Conservation (phyloP, 495 filamentous ascomycete genomes). For the Sabuloglossum arenarium region DNA sequence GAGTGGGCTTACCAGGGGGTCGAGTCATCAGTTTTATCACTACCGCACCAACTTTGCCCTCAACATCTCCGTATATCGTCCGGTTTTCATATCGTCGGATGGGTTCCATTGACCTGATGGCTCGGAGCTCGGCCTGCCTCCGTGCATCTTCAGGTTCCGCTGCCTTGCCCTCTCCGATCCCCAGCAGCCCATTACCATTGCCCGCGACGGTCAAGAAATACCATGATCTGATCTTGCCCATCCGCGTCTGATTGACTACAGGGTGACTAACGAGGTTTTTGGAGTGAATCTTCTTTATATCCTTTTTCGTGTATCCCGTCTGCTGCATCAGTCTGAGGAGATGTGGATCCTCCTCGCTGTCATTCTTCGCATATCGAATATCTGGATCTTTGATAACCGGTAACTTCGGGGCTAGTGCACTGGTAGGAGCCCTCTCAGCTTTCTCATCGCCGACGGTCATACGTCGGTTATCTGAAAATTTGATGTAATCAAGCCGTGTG, state of each 20-base stretch:
- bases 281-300: conserved; percentile 31
- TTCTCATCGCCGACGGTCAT: conserved; percentile 31
- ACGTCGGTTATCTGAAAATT: conserved; percentile 24
- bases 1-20: conserved; percentile 54
- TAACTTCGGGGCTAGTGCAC: conserved; percentile 25
- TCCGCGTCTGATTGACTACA: conserved; percentile 84
- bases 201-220: conserved; percentile 63
- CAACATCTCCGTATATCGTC: conserved; percentile 74
- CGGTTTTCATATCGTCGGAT: conserved; percentile 74
- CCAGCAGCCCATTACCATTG: conserved; percentile 64
- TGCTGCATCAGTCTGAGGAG: conserved; percentile 39
- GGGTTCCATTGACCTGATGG: conserved; percentile 72
- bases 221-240: conserved; percentile 64
- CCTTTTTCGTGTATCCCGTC: conserved; percentile 38
- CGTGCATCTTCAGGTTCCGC: conserved; percentile 42
- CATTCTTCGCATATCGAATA: conserved; percentile 8
- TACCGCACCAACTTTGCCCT: conserved; percentile 67
- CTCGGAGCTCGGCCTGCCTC: conserved; percentile 46
- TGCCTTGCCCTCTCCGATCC: conserved; percentile 76
- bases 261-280: conserved; percentile 48
- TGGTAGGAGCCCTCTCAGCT: conserved; percentile 26
- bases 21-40: conserved; percentile 58
- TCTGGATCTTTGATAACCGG: conserved; percentile 9
- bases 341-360: conserved; percentile 26
- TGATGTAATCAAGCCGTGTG: conserved; percentile 22